Evolutionary conservation across 495 filamentous ascomycete genomes (phyloP), one percentile per base, ranked within the genome.

Genomic region (Podospora comata): DNA sequence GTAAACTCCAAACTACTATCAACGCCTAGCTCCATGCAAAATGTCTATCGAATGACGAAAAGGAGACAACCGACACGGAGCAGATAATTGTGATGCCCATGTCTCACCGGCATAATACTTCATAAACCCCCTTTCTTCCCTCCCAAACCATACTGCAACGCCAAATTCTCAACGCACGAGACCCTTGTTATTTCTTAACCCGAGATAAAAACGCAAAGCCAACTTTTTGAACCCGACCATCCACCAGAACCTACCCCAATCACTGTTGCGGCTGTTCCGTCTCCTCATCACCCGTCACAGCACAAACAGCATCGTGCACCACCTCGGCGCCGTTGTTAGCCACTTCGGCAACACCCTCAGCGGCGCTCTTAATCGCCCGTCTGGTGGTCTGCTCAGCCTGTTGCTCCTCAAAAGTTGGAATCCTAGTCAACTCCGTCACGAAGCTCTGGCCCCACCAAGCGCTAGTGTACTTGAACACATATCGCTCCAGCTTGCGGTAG

Each of bases 401-500:
- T 26, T 44, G 61, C 28, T 62, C 66, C 2, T 61, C 64, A 0
- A 64, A 75, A 19, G 71, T 72, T 48, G 66, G 75, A n/a, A 84
- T 77, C 65, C 89, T 85, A 11, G 82, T 91, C 70, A 99, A 82
- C 78, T 97, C 94, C 26, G 83, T 86, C 58, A 97, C 93, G 71
- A 99, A 97, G 64, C 89, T 92, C 75, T 94, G 86, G n/a, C 94
- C 95, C 94, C 94, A 99, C 88, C 96, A 97, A 13, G 94, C 91
- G 79, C 92, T 96, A 0, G 94, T 97, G 77, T 97, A 94, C 73
- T 91, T 93, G 74, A 90, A 91, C 64, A 97, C 89, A 72, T 97
- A 97, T 73, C 88, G 85, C 65, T 90, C 87, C 64, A 97, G 79
- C 76, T 91, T 93, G 74, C 89, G 84, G 79, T 90, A 94, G 76